phyloP scores from a whole-genome alignment of 2,329 filamentous ascomycete species.

The Aspergillus viridinutans region DNA sequence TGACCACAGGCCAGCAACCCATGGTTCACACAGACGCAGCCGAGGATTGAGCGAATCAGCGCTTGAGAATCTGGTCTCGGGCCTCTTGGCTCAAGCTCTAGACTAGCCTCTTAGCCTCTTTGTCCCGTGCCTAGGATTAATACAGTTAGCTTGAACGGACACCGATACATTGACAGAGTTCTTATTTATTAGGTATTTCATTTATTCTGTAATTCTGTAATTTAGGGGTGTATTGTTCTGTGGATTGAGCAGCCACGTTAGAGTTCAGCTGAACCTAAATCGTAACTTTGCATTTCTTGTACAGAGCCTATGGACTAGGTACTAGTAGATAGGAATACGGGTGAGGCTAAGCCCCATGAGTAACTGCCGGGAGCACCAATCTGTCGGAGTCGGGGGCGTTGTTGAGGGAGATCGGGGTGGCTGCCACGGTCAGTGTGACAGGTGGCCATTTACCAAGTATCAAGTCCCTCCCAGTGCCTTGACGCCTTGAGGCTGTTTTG shows the following conservation, averaged over 20 bases:
- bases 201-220: too few relatives aligned
- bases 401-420: conserved; percentile 10
- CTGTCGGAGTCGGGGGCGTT: conserved; percentile 14
- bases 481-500: neutral
- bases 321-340: too few relatives aligned
- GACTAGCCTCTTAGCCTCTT: neutral
- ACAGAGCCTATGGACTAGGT: too few relatives aligned
- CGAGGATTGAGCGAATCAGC: neutral
- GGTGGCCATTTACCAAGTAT: neutral
- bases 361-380: conserved; percentile 10
- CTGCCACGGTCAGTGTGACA: conserved; percentile 10
- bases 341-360: conserved; percentile 1
- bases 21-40: neutral
- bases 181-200: too few relatives aligned
- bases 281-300: too few relatives aligned
- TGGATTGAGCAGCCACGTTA: too few relatives aligned
- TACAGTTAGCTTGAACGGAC: neutral
- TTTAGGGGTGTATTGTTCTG: too few relatives aligned
- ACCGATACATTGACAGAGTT: too few relatives aligned
- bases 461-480: too few relatives aligned
- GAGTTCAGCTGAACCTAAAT: neutral
- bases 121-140: neutral
- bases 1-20: neutral
- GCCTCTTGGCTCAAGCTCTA: neutral
- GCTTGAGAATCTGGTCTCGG: neutral